Evolutionary conservation across 2,329 filamentous ascomycete species (phyloP).

Genomic region (Colletotrichum plurivorum): DNA sequence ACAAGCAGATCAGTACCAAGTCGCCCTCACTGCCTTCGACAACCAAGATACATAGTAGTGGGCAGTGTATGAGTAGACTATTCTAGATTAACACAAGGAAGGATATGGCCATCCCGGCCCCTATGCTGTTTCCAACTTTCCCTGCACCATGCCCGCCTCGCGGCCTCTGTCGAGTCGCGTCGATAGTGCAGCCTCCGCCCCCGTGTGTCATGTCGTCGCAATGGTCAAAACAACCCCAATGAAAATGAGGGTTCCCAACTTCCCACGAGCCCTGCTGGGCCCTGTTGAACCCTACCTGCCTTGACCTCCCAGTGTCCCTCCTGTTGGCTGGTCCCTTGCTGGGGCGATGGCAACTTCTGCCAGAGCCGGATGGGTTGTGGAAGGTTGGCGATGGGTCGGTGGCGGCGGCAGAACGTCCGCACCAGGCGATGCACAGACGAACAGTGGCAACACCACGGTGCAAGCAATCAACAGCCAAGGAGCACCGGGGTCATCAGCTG

Average conservation of each 20-base stretch:
- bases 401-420: too few species aligned
- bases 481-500: not conserved
- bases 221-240: slow-evolving; percentile 1
- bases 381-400: too few species aligned
- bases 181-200: not conserved
- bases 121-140: not conserved
- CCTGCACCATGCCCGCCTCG: not conserved
- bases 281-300: not conserved
- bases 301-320: slow-evolving; percentile 2
- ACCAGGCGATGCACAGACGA: slow-evolving; percentile 18
- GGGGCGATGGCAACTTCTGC: not conserved
- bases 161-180: slow-evolving; percentile 3
- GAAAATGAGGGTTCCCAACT: not conserved
- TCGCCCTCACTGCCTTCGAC: not conserved
- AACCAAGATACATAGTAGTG: too few species aligned
- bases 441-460: slow-evolving; percentile 27
- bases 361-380: too few species aligned
- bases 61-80: too few species aligned
- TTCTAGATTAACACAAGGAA: too few species aligned
- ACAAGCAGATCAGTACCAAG: slow-evolving; percentile 11
- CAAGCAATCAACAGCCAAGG: slow-evolving; percentile 9
- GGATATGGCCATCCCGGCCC: not conserved
- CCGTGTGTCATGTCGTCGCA: slow-evolving; percentile 23
- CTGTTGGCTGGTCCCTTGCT: slow-evolving; percentile 8
- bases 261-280: slow-evolving; percentile 5